Conservation (phyloP, 2,329 filamentous ascomycete species). For the Aspergillus felis region DNA sequence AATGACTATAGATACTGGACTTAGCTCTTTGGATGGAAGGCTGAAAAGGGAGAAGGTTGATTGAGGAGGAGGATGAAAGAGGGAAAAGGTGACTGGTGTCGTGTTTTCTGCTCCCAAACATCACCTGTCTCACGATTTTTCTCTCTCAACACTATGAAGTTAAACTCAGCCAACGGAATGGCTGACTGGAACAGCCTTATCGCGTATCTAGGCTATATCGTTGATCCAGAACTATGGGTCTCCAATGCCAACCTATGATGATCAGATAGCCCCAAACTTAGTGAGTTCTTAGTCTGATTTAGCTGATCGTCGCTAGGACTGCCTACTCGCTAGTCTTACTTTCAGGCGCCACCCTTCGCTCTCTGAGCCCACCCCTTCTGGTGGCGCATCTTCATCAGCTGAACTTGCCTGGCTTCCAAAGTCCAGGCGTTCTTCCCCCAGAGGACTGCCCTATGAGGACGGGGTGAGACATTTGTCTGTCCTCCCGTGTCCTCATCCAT, state of each 20-base stretch:
- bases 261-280: background rate
- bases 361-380: slow-evolving; percentile 9
- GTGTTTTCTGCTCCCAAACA: background rate
- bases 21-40: background rate
- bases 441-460: slow-evolving; percentile 13
- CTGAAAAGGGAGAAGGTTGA: background rate
- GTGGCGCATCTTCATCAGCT: slow-evolving; percentile 23
- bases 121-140: no score
- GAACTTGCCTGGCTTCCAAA: slow-evolving; percentile 15
- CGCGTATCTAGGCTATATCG: background rate
- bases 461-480: background rate
- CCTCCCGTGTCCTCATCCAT: slow-evolving; percentile 10
- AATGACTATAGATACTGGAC: background rate
- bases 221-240: background rate
- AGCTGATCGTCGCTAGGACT: slow-evolving; percentile 5
- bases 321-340: slow-evolving; percentile 17
- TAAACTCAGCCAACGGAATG: no score
- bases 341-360: slow-evolving; percentile 5
- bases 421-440: slow-evolving; percentile 13
- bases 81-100: background rate
- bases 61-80: background rate
- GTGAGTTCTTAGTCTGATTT: background rate
- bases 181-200: background rate
- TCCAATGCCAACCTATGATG: background rate
- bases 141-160: no score